Evolutionary conservation across 768 basidiomycete genomes (phyloP), one percentile per base, ranked within the genome.

Genomic region (Amanita phalloides): DNA sequence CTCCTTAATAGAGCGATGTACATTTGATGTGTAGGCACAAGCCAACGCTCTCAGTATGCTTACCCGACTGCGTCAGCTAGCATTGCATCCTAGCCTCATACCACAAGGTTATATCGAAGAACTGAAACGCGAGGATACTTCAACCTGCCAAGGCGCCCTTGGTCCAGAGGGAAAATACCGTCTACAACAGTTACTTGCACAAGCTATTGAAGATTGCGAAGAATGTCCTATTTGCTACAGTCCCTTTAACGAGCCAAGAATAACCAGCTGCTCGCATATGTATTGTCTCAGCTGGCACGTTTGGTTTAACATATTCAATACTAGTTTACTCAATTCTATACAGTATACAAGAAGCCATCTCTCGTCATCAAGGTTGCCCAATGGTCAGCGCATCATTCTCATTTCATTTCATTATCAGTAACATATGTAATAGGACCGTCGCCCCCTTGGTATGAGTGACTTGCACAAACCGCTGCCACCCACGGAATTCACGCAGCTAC

Each of bases 61-160:
- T n/a, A 91, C 89, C 6, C 84, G 91, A 14, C 71, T 94, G 63
- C 79, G 90, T 28, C 91, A 94, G 65, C 68, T 92, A 17, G 84
- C 77, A 14, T 75, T 91, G 23, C 88, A 93, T 60, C 86, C 90
- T 0, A 80, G 78, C 1, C 72, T 94, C 23, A 68, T 90, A 45
- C 90, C 90, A 3, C 55, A 68, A 6, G 72, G 80, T 54, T 93
- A 90, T 59, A 62, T 90, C 9, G 79, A 86, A 38, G 73, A 84
- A 54, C 71, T 90, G 42, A 36, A 45, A 17, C 7, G 23, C 23
- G 14, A 20, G 32, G 25, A 45, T 37, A 17, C 25, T 28, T 33
- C 43, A 26, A 28, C 56, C 3, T 55, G 42, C 3, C 47, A 67
- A 11, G 65, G 71, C 6, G 62, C 69, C 13, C 56, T 88, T 23